Evolutionary conservation across 306 rosid species (phyloP).

Genomic region (Medicago arabica): DNA sequence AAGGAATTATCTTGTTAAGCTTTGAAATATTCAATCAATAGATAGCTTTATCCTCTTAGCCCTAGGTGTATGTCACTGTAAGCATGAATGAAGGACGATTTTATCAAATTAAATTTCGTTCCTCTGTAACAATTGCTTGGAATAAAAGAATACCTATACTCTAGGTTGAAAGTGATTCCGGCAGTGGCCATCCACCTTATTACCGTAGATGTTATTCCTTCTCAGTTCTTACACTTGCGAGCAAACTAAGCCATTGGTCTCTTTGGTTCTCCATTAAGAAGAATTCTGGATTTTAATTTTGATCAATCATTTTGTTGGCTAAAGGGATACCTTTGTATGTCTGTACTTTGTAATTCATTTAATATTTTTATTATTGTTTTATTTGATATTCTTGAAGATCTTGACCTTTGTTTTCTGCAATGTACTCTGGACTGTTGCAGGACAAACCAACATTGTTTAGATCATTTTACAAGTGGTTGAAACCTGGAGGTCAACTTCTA

Average conservation of each 20-base stretch:
- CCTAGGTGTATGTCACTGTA: neutral
- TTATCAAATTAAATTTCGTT: constrained; percentile 13
- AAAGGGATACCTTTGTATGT: no score
- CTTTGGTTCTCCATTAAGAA: neutral
- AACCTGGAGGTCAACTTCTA: constrained; percentile 91
- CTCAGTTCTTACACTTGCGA: constrained; percentile 9
- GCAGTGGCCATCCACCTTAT: neutral
- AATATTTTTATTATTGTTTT: neutral
- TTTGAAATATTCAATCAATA: constrained; percentile 7
- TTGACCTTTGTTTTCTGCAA: constrained; percentile 12
- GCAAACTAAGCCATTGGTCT: neutral
- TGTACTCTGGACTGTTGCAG: constrained; percentile 49
- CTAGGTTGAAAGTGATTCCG: neutral
- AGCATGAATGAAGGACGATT: neutral
- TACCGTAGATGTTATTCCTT: constrained; percentile 3
- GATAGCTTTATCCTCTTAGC: constrained; percentile 7
- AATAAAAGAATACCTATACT: constrained; percentile 4
- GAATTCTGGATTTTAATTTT: neutral
- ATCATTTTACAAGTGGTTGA: constrained; percentile 88
- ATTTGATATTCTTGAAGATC: constrained; percentile 11
- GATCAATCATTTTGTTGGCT: constrained; percentile 9
- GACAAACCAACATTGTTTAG: constrained; percentile 78
- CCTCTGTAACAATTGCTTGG: neutral
- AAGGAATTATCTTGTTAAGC: constrained; percentile 39
- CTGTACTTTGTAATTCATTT: constrained; percentile 12